These are phyloP conservation scores for Fusarium paranaense DNA, from an alignment of 2,329 filamentous ascomycete genomes.

Conservation along the genomic window DNA sequence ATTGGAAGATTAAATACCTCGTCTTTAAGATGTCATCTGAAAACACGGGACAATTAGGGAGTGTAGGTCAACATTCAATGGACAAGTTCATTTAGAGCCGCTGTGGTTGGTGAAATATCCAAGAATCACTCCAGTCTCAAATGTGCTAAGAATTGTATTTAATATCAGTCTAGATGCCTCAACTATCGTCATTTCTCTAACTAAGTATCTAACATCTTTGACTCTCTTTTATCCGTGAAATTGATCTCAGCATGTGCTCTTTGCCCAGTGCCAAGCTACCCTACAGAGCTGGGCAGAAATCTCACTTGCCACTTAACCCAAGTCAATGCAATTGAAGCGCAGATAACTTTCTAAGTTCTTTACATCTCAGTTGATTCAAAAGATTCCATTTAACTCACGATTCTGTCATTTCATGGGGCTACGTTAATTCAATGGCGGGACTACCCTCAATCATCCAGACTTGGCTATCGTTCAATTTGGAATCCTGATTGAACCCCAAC, in stretches of 20 bases:
- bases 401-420: not conserved
- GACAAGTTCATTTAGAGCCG: not conserved
- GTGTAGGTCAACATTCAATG: too few relatives aligned
- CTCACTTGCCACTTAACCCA: not conserved
- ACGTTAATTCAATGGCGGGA: not conserved
- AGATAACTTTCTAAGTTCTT: not conserved
- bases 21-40: too few relatives aligned
- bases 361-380: not conserved
- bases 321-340: not conserved
- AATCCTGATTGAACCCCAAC: not conserved
- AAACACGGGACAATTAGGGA: too few relatives aligned
- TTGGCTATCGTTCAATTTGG: not conserved
- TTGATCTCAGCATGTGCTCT: not conserved
- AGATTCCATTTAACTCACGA: not conserved
- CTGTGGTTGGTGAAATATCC: not conserved
- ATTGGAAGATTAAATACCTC: not conserved
- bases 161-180: not conserved
- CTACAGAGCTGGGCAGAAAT: not conserved
- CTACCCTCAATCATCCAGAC: not conserved
- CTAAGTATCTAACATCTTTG: too few relatives aligned
- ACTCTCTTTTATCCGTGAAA: not conserved
- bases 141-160: not conserved
- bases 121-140: not conserved
- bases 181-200: not conserved
- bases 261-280: not conserved